A percentile compares a stretch with the other conserved stretches of the same genome.
Conservation (phyloP, 345 rosid species). For the Gossypium raimondii region DNA sequence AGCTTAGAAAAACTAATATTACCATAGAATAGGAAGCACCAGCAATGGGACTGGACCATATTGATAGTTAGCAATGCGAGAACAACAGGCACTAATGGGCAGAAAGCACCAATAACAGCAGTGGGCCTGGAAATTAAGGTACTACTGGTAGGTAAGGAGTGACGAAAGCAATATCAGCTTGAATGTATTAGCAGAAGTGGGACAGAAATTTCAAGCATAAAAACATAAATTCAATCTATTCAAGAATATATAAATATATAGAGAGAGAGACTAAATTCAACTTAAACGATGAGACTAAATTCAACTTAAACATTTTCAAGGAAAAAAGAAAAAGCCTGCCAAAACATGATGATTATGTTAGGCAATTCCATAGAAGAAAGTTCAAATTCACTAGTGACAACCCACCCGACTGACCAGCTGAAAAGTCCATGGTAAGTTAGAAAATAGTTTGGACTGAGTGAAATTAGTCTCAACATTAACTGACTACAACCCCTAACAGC, state of each 20-base stretch:
- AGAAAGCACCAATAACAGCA: slow-evolving; percentile 11
- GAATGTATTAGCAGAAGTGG: slow-evolving; percentile 3
- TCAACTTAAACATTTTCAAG: background rate
- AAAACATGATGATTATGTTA: background rate
- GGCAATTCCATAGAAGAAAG: background rate
- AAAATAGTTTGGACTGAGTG: background rate
- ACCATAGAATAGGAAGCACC: background rate
- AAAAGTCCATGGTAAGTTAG: background rate
- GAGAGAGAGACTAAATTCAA: background rate
- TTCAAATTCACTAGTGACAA: background rate
- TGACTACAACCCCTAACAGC: background rate
- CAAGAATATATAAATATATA: background rate
- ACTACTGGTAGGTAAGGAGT: background rate
- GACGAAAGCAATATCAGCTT: background rate
- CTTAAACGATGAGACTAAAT: background rate
- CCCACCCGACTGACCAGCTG: background rate
- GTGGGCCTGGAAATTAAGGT: background rate
- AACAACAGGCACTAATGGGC: slow-evolving; percentile 6
- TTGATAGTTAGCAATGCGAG: background rate
- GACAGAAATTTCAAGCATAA: background rate
- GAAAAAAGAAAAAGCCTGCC: background rate
- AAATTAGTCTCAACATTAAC: background rate
- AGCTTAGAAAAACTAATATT: background rate
- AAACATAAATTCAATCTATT: background rate
- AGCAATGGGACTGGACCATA: slow-evolving; percentile 1